Evolutionary conservation across 1,284 basidiomycete genomes (phyloP).

Genomic region (Heterobasidion occidentale): DNA sequence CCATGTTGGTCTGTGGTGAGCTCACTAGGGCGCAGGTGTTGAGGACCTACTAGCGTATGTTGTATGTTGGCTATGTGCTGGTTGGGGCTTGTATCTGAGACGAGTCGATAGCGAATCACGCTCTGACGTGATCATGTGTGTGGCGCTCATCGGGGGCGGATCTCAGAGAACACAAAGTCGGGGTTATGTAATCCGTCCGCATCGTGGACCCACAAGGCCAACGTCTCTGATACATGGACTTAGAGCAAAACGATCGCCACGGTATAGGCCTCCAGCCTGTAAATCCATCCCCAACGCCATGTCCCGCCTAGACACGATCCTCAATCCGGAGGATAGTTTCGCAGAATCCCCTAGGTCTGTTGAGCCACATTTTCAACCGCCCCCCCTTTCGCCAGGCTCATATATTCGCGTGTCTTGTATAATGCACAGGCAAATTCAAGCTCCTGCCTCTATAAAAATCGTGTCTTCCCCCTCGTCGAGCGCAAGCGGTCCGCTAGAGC

Average conservation of each 20-base stretch:
- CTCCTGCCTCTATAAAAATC: slow-evolving; percentile 7
- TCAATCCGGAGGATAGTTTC: slow-evolving; percentile 24
- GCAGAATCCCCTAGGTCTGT: slow-evolving; percentile 19
- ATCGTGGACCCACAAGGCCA: slow-evolving; percentile 27
- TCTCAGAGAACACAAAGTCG: slow-evolving; percentile 16
- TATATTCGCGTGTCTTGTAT: not conserved
- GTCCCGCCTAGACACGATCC: slow-evolving; percentile 27
- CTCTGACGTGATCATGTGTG: not conserved
- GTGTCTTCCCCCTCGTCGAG: slow-evolving; percentile 16
- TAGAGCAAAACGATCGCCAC: not conserved
- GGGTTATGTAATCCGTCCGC: slow-evolving; percentile 13
- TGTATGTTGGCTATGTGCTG: no score
- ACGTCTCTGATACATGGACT: slow-evolving; percentile 10
- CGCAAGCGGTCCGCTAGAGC: slow-evolving; percentile 11
- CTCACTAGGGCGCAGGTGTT: not conserved
- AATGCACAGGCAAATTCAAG: not conserved
- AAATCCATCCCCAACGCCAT: slow-evolving; percentile 4
- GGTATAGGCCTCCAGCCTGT: slow-evolving; percentile 6
- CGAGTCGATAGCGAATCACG: not conserved
- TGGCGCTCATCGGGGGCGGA: slow-evolving; percentile 8
- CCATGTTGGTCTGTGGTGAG: no score
- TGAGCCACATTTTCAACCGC: not conserved
- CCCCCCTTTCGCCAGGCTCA: not conserved
- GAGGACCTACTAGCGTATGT: not conserved
- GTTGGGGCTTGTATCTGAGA: no score